Evolutionary conservation across 805 yeast species (phyloP).

Genomic region (Candida coquimbonensis): DNA sequence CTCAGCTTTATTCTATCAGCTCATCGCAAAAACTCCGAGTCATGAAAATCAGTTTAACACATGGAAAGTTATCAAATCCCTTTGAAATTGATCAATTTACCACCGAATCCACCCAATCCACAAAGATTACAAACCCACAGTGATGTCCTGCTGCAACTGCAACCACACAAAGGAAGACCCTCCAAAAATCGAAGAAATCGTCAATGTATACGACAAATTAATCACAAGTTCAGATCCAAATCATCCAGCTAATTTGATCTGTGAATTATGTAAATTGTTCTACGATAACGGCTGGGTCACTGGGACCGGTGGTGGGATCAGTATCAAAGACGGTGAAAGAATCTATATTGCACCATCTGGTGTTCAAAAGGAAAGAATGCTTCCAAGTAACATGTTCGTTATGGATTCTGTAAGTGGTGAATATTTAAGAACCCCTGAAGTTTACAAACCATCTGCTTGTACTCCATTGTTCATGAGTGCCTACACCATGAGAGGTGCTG

Average conservation of each 20-base stretch:
- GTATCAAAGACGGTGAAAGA: slow-evolving; percentile 48
- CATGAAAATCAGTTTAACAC: no score
- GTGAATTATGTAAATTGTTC: slow-evolving; percentile 71
- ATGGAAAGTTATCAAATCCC: no score
- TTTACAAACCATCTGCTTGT: slow-evolving; percentile 85
- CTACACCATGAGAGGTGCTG: slow-evolving; percentile 66
- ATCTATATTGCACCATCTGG: slow-evolving; percentile 92
- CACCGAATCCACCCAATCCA: no score
- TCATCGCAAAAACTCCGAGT: no score
- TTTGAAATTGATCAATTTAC: neutral
- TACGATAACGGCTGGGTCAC: slow-evolving; percentile 86
- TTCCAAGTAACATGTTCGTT: slow-evolving; percentile 76
- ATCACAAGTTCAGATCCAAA: slow-evolving; percentile 19
- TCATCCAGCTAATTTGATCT: slow-evolving; percentile 74
- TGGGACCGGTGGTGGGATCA: slow-evolving; percentile 95
- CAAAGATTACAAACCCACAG: neutral
- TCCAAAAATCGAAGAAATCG: neutral
- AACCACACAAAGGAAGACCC: neutral
- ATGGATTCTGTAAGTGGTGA: slow-evolving; percentile 47
- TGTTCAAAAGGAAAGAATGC: slow-evolving; percentile 85
- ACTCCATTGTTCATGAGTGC: slow-evolving; percentile 76
- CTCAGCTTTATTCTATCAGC: no score
- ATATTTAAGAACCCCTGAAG: slow-evolving; percentile 53
- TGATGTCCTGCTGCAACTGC: slow-evolving; percentile 1
- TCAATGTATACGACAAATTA: slow-evolving; percentile 9